Evolutionary conservation across 2,329 filamentous ascomycete species (phyloP), one percentile per base, ranked within the genome.

Genomic region (Trichoderma koningii): DNA sequence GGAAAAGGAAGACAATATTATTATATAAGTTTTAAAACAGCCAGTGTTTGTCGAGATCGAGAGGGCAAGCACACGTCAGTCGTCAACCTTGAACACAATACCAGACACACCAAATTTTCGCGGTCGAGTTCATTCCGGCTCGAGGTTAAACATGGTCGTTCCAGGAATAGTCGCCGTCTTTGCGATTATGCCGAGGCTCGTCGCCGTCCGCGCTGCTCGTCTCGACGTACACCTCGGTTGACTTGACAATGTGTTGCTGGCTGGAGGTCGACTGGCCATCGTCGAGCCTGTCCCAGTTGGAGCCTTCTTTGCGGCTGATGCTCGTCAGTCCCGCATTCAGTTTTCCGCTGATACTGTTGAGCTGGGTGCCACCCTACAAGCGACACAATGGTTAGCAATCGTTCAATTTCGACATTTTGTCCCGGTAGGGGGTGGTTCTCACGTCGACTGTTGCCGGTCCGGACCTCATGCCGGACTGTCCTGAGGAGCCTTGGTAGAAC

Each of bases 401-500:
- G 9, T 52, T n/a, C 48, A 52, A 14, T 14, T 2, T 14, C 12
- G 14, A 12, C 1, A 7, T 30, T 30, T 5, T 5, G n/a, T n/a
- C n/a, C 17, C 21, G 28, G 28, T n/a, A 21, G 50, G 28, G 15
- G 50, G 28, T 3, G 28, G 3, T 38, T 53, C 50, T 53, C 30
- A 53, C 50, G 12, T 53, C 50, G 17, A 30, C 30, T 53, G 50
- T 53, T 53, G 26, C 50, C 19, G 28, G 50, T 38, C 50, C 56
- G 28, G 45, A 50, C 45, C 21, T 44, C 12, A 47, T 41, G 19
- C 15, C 56, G 10, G 56, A 60, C 14, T 42, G 28, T 28, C 45
- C 56, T 41, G 56, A 41, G 9, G 56, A 60, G 7, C 28, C 44
- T 15, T 48, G 28, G 19, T 60, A 60, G 30, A 50, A 60, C 4